These are phyloP conservation scores for Phialocephala sp. DNA, from an alignment of 2,329 filamentous ascomycete genomes.

Conservation along the genomic window DNA sequence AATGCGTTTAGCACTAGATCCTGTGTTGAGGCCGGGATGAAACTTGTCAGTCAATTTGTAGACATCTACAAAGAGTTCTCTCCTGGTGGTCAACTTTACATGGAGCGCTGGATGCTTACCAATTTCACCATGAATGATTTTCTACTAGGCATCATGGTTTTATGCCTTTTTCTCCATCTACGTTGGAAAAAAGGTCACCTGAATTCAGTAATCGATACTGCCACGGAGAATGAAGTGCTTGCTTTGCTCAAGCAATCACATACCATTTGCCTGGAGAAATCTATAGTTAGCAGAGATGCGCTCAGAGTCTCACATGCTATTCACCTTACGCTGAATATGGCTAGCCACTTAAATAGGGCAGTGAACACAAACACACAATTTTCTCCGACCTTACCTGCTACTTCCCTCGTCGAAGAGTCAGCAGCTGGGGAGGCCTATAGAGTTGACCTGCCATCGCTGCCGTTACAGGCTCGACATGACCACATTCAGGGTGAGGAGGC, in stretches of 20 bases:
- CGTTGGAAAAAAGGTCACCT: constrained; percentile 21
- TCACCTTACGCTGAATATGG: constrained; percentile 26
- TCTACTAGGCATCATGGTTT: constrained; percentile 36
- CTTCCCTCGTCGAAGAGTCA: neutral
- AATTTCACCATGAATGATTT: constrained; percentile 42
- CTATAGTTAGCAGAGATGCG: constrained; percentile 25
- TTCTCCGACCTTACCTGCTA: neutral
- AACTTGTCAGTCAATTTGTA: constrained; percentile 34
- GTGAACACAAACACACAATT: neutral
- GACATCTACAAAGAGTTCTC: constrained; percentile 38
- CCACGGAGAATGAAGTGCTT: constrained; percentile 13
- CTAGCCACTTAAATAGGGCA: neutral
- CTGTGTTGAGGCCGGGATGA: constrained; percentile 34
- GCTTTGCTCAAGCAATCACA: constrained; percentile 14
- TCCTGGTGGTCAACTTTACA: constrained; percentile 36
- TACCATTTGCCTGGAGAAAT: constrained; percentile 26
- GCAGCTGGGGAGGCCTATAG: neutral
- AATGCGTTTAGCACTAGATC: constrained; percentile 27
- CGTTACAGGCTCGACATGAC: constrained; percentile 13
- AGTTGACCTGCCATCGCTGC: neutral
- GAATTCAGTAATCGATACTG: constrained; percentile 6
- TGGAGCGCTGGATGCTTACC: constrained; percentile 37
- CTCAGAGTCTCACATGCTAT: constrained; percentile 30
- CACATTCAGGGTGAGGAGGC: constrained; percentile 17
- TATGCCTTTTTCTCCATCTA: constrained; percentile 36